Base-by-base conservation (phyloP, 169 alveolate genomes). In the Plasmodium sp. region DNA sequence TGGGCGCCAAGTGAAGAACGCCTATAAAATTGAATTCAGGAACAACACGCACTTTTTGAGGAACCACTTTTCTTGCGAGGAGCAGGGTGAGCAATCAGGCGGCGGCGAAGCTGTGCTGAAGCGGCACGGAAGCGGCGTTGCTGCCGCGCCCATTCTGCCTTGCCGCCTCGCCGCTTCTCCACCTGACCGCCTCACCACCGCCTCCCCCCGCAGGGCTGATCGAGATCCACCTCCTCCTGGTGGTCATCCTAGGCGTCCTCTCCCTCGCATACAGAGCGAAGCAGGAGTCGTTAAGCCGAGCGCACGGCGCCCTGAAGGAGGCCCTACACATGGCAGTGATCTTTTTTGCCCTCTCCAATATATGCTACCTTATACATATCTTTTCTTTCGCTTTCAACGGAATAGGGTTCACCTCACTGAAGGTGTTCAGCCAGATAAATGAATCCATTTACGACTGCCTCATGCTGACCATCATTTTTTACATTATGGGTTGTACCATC, bases 11-110 rank as follows among this genome's bases (percentile, higher is more conserved):
- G 34, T 80, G 48, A 90, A 90, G 73, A 90, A 90, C 71, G 94
- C 91, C 5, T 90, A 79, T 45, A 90, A 90, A 58, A 90, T 90
- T 27, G 94, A 90, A 18, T 90, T 90, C 34, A 31, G 81, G 67
- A 90, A 90, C 51, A 71, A 80, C 54, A 22, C 31, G 45, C 67
- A 80, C 48, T 90, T 90, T 90, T 62, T 90, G 74, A 90, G 51
- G 36, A 62, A 90, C 41, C 94, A 90, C 27, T 90, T 90, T 72
- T 90, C 94, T 27, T 90, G 94, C 34, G 94, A 90, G 82, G 94
- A 90, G 3, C 94, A 90, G 72, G 94, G 94, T 90, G 73, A 12
- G 84, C 31, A 58, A 56, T 48, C 12, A 2, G 41, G 41, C 2
- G 2, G 41, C 3, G 54, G 9, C 6, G 9, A 3, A 45, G 54